phyloP scores from a whole-genome alignment of 495 filamentous ascomycete genomes.

The Penicillium desertorum region DNA sequence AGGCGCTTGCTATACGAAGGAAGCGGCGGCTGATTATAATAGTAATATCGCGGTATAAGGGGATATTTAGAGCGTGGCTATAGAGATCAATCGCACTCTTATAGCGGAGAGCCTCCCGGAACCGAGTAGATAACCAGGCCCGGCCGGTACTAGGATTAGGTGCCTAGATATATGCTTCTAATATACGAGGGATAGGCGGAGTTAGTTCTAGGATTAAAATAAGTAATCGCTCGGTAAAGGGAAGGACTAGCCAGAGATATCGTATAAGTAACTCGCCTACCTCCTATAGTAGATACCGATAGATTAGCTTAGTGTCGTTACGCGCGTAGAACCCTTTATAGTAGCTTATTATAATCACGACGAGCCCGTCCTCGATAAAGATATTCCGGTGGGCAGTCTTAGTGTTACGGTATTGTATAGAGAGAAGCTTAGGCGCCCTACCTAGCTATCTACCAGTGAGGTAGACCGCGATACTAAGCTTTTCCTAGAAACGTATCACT shows the following conservation, averaged over 20 bases:
- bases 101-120: too few relatives aligned
- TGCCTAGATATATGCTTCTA: too few relatives aligned
- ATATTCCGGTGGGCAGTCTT: slow-evolving; percentile 9
- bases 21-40: too few relatives aligned
- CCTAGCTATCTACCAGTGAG: slow-evolving; percentile 26
- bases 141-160: too few relatives aligned
- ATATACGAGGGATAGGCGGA: too few relatives aligned
- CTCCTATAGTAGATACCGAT: slow-evolving; percentile 11
- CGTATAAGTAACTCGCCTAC: slow-evolving; percentile 9
- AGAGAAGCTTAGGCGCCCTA: slow-evolving; percentile 30
- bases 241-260: slow-evolving; percentile 29
- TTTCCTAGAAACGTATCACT: slow-evolving; percentile 19
- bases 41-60: too few relatives aligned
- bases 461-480: slow-evolving; percentile 26
- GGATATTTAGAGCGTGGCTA: too few relatives aligned
- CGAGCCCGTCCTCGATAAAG: slow-evolving; percentile 18
- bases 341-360: slow-evolving; percentile 10
- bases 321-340: slow-evolving; percentile 18
- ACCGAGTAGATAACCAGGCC: too few relatives aligned
- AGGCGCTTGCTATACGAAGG: too few relatives aligned
- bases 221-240: slow-evolving; percentile 4
- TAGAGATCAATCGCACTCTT: too few relatives aligned
- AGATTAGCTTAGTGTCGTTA: slow-evolving; percentile 15
- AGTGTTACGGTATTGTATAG: slow-evolving; percentile 23
- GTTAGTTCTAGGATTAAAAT: too few relatives aligned